Evolutionary conservation across 192 early-diverging fungal species (phyloP).

Genomic region (Spizellomyces punctatus): DNA sequence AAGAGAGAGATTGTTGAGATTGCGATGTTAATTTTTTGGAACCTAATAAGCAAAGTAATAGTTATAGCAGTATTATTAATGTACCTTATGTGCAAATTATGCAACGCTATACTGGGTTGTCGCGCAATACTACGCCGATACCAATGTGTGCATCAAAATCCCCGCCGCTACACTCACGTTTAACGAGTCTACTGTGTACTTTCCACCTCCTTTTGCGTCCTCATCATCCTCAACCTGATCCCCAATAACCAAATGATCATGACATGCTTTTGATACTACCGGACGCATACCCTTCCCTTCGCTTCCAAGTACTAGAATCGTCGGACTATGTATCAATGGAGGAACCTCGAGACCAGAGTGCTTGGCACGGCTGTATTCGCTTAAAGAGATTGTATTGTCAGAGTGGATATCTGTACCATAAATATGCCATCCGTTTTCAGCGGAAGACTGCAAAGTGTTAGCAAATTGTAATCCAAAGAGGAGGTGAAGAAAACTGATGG

Average conservation of each 20-base stretch:
- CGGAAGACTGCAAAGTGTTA: not conserved
- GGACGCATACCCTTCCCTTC: slow-evolving; percentile 67
- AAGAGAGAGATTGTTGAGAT: slow-evolving; percentile 25
- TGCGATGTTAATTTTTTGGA: not conserved
- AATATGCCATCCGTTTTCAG: slow-evolving; percentile 26
- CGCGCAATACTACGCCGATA: not conserved
- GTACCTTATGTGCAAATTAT: not conserved
- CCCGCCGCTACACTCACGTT: slow-evolving; percentile 48
- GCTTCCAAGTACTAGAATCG: slow-evolving; percentile 66
- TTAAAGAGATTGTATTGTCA: slow-evolving; percentile 19
- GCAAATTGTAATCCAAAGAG: slow-evolving; percentile 8
- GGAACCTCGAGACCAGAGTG: not conserved
- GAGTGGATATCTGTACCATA: slow-evolving; percentile 31
- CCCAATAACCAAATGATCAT: slow-evolving; percentile 61
- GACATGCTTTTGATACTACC: slow-evolving; percentile 56
- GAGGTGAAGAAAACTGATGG: not conserved
- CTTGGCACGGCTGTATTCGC: not conserved
- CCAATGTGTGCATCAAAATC: slow-evolving; percentile 37
- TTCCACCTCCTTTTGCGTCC: slow-evolving; percentile 31
- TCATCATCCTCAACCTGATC: slow-evolving; percentile 5
- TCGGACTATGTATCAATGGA: slow-evolving; percentile 36
- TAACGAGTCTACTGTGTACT: slow-evolving; percentile 45
- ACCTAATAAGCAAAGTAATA: no score
- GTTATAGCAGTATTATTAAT: no score
- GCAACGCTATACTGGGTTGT: not conserved